phyloP scores from a whole-genome alignment of 163 green algal species.

The Prototheca wickerhamii region DNA sequence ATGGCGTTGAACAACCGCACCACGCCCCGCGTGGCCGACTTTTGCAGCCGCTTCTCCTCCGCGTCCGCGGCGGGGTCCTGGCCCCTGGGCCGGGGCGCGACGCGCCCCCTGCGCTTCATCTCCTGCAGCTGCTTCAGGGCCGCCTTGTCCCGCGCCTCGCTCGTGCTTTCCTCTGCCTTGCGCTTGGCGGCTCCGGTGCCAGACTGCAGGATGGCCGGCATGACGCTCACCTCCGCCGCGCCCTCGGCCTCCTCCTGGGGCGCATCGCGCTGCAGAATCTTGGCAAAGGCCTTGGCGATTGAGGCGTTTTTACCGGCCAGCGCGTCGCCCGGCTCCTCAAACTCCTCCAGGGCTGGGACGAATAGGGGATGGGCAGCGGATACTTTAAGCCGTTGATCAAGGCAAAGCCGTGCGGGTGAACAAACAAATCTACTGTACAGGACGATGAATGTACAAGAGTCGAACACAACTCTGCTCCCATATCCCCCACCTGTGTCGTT shows the following conservation, averaged over 20 bases:
- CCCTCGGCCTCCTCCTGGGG: constrained; percentile 12
- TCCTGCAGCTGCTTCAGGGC: constrained; percentile 50
- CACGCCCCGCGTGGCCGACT: constrained; percentile 66
- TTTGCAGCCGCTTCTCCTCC: constrained; percentile 54
- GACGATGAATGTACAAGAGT: too few species aligned
- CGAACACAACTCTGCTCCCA: too few species aligned
- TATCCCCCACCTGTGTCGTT: too few species aligned
- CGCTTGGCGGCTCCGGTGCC: constrained; percentile 51
- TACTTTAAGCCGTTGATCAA: too few species aligned
- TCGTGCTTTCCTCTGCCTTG: constrained; percentile 45
- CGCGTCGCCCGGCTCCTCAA: constrained; percentile 25
- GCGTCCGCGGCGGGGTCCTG: constrained; percentile 55
- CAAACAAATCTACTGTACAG: too few species aligned
- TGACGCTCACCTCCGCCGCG: constrained; percentile 1
- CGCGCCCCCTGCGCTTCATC: constrained; percentile 54
- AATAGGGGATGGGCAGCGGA: too few species aligned
- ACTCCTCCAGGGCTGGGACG: background rate
- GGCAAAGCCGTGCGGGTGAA: too few species aligned
- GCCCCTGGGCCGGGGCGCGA: constrained; percentile 27
- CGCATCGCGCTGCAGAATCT: constrained; percentile 44
- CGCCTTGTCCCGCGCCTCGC: constrained; percentile 20
- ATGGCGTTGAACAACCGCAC: constrained; percentile 85
- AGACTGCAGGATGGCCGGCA: constrained; percentile 15
- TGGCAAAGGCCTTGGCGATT: constrained; percentile 59
- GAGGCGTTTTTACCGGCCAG: constrained; percentile 47